Evolutionary conservation across 495 filamentous ascomycete species (phyloP).

Genomic region (Penicillium bialowiezense): DNA sequence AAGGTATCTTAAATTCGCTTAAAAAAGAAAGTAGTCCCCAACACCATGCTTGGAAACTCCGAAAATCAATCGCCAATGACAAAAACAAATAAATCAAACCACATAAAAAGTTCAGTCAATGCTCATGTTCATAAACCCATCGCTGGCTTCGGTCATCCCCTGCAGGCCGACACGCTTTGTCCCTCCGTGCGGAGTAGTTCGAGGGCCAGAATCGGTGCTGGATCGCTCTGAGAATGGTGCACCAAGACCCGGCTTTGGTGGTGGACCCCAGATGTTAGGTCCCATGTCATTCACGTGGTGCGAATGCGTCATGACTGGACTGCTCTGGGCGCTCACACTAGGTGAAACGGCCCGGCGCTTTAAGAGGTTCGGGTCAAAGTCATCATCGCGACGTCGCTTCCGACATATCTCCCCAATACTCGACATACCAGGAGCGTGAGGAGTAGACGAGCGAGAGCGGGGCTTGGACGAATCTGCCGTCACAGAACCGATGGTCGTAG

Average conservation of each 20-base stretch:
- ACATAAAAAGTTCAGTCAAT: constrained; percentile 61
- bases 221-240: constrained; percentile 49
- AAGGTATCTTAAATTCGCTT: too few relatives aligned
- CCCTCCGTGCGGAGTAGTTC: constrained; percentile 38
- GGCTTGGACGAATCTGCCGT: constrained; percentile 29
- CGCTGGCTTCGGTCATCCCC: constrained; percentile 93
- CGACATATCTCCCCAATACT: constrained; percentile 66
- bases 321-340: constrained; percentile 86
- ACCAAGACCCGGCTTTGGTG: constrained; percentile 58
- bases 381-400: constrained; percentile 86
- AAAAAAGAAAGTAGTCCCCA: not conserved
- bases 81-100: not conserved
- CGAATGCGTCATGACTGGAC: constrained; percentile 77
- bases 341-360: constrained; percentile 93
- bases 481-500: constrained; percentile 40
- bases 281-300: constrained; percentile 66
- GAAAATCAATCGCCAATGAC: not conserved
- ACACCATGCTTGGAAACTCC: constrained; percentile 12
- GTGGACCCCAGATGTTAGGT: constrained; percentile 65
- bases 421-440: constrained; percentile 39
- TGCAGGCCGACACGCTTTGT: constrained; percentile 81
- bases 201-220: constrained; percentile 41
- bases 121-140: constrained; percentile 97
- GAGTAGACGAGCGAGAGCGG: constrained; percentile 49
- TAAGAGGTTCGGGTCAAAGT: constrained; percentile 84